A percentile compares a stretch with the other conserved stretches of the same genome.
Conservation (phyloP, 1,139 yeast genomes). For the Blastobotrys buckinghamii region DNA sequence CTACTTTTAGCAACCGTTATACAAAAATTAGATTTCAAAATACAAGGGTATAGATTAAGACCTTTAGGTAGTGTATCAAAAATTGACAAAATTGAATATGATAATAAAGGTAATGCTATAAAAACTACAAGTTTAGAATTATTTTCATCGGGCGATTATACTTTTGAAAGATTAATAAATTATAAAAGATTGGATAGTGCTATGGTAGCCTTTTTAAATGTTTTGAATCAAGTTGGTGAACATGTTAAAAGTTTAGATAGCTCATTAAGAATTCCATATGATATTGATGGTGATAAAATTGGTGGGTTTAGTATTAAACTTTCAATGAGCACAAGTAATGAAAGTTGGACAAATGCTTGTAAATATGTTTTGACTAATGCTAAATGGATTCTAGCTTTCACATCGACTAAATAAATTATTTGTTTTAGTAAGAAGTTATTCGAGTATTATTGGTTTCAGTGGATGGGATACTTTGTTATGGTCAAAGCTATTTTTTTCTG, state of each 20-base stretch:
- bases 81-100: conserved; percentile 54
- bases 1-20: conserved; percentile 61
- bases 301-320: conserved; percentile 74
- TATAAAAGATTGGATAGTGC: conserved; percentile 69
- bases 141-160: conserved; percentile 59
- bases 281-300: conserved; percentile 56
- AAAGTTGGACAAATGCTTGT: conserved; percentile 90
- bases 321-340: conserved; percentile 55
- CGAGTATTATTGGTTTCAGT: not conserved
- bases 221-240: conserved; percentile 52
- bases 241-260: conserved; percentile 45
- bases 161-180: conserved; percentile 62
- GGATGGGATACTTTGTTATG: too few relatives aligned
- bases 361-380: conserved; percentile 67
- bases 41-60: conserved; percentile 57
- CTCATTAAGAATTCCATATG: conserved; percentile 68
- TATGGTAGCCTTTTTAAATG: conserved; percentile 66
- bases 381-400: conserved; percentile 39
- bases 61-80: conserved; percentile 86
- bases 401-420: conserved; percentile 19
- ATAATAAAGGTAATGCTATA: conserved; percentile 32
- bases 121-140: conserved; percentile 41
- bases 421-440: not conserved
- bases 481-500: not conserved
- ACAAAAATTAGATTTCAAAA: conserved; percentile 48